Evolutionary conservation across 768 basidiomycete genomes (phyloP).

Genomic region (Gymnopilus dilepis): DNA sequence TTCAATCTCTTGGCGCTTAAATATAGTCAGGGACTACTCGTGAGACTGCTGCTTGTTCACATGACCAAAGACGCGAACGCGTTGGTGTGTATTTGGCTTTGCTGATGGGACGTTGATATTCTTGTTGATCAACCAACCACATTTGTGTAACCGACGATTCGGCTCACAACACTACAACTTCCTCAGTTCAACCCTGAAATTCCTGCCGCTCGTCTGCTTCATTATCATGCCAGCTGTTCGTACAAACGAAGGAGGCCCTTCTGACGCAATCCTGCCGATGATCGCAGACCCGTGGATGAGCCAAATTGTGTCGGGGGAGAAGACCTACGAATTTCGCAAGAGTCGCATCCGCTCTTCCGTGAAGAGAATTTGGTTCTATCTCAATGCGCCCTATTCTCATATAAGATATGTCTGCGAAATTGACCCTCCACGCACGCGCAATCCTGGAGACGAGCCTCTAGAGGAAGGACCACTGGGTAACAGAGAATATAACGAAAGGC

Average conservation of each 20-base stretch:
- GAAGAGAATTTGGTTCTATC: slow-evolving; percentile 34
- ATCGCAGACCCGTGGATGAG: slow-evolving; percentile 30
- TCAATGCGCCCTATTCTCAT: slow-evolving; percentile 30
- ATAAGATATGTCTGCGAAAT: slow-evolving; percentile 34
- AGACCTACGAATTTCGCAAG: slow-evolving; percentile 35
- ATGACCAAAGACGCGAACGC: background rate
- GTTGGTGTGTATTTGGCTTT: no score
- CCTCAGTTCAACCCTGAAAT: no score
- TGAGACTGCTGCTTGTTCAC: background rate
- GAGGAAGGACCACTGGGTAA: slow-evolving; percentile 31
- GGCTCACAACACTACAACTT: no score
- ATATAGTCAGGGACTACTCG: no score
- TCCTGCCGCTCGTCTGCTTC: no score
- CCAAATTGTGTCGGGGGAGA: slow-evolving; percentile 28
- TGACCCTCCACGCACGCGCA: slow-evolving; percentile 25
- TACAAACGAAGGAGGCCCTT: background rate
- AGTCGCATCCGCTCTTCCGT: slow-evolving; percentile 34
- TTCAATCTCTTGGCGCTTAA: no score
- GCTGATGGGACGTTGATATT: no score
- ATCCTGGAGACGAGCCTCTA: slow-evolving; percentile 22
- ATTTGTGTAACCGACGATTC: no score
- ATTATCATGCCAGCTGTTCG: background rate
- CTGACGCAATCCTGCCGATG: background rate
- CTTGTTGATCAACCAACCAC: background rate
- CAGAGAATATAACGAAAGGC: slow-evolving; percentile 12